A percentile compares a stretch with the other conserved stretches of the same genome.
Evolutionary conservation across 2,329 filamentous ascomycete species (phyloP).

Genomic region (Aspergillus udagawae): DNA sequence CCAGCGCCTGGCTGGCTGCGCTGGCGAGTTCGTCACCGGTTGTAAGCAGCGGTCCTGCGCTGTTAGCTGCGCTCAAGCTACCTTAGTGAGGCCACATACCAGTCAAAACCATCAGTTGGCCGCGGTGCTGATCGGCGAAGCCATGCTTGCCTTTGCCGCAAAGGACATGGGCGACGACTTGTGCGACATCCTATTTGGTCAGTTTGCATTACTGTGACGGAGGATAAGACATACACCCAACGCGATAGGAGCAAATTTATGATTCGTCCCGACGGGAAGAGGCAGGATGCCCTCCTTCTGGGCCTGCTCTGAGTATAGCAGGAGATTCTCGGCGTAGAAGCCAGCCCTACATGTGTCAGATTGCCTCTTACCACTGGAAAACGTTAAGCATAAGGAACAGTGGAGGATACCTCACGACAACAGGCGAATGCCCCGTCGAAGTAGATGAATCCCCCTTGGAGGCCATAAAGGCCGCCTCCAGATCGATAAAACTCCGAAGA

Average conservation of each 20-base stretch:
- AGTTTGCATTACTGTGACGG: background rate
- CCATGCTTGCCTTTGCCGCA: slow-evolving; percentile 47
- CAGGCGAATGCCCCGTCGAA: slow-evolving; percentile 41
- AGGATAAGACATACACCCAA: slow-evolving; percentile 36
- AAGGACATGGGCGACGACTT: slow-evolving; percentile 48
- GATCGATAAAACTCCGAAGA: slow-evolving; percentile 50
- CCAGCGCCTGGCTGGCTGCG: slow-evolving; percentile 44
- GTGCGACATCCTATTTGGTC: slow-evolving; percentile 41
- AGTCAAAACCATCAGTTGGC: slow-evolving; percentile 50
- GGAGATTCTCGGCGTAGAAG: slow-evolving; percentile 52
- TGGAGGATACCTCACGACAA: slow-evolving; percentile 39
- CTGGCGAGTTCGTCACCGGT: slow-evolving; percentile 46
- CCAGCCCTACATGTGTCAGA: slow-evolving; percentile 36
- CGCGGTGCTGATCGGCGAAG: slow-evolving; percentile 49
- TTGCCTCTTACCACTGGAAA: background rate
- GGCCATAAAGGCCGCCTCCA: slow-evolving; percentile 44
- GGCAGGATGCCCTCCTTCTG: slow-evolving; percentile 44
- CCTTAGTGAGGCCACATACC: slow-evolving; percentile 23
- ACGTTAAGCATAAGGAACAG: background rate
- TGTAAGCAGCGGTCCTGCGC: slow-evolving; percentile 46
- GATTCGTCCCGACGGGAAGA: slow-evolving; percentile 44
- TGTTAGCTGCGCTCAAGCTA: slow-evolving; percentile 4
- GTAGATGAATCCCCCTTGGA: slow-evolving; percentile 43
- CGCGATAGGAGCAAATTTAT: slow-evolving; percentile 51
- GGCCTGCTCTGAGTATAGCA: slow-evolving; percentile 46